Base-by-base conservation (phyloP, 805 yeast genomes). In the Trichomonascus vanleenenianus region DNA sequence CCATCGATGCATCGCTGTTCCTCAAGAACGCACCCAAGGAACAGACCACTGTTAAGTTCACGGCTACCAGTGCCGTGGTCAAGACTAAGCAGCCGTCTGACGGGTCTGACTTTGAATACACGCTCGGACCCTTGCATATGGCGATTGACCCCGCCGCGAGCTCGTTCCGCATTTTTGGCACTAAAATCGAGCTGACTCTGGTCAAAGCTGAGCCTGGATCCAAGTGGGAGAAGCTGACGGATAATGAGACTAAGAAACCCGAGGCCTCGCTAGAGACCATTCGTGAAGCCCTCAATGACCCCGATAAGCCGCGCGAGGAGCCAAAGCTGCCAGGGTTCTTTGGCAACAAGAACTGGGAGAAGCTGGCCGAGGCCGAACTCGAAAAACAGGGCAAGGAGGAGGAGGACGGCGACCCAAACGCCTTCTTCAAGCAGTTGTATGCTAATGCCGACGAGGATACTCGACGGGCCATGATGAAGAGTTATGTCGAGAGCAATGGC, bases 381-480 rank as follows among this genome's bases (percentile, higher is more conserved):
- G 46, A 50, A 8, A 52, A 46, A 16, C 54, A 60, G 3, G 57
- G 70, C 0, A 75, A 66, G 9, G 72, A 67, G 2, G 70, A 66
- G 2, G 73, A 68, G 2, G 75, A 66, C 4, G 71, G 65, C 1
- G 72, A 67, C 20, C 68, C 70, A 0, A 70, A 69, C 11, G 76
- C 73, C 19, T 89, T 93, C 56, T 93, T 93, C 67, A 75, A 78
- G 54, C 72, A 78, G 51, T 59, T 93, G 9, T 93, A 83, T 65
- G 73, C 74, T 22, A 80, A 75, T 52, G 91, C 95, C 0, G 95
- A 88, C 59, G 93, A 84, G 6, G 96, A 93, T 56, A 82, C 95
- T 1, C 71, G 71, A 54, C 72, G 94, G 43, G 99, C 99, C 1
- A 93, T 93, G 97, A 83, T 86, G 95, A 93, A 93, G 67, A 85